These are phyloP conservation scores for Russula sp. DNA, from an alignment of 768 basidiomycete genomes.

Conservation along the genomic window DNA sequence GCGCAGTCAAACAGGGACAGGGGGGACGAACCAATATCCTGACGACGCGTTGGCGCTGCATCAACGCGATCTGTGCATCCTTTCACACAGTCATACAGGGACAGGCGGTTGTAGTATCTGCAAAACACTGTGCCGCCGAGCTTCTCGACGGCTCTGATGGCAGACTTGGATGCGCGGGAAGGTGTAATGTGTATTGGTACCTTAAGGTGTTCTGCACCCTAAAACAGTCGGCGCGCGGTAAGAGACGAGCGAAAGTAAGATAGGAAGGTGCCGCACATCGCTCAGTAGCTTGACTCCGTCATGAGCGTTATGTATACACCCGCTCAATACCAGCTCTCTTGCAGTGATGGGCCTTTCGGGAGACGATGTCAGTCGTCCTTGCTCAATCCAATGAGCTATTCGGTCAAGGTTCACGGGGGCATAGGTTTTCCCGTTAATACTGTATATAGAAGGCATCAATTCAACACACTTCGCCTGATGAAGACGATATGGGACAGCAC, in stretches of 20 bases:
- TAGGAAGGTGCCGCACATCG: conserved; percentile 45
- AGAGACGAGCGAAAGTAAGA: neutral
- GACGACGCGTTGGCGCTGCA: conserved; percentile 80
- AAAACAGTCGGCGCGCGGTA: neutral
- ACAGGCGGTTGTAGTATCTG: conserved; percentile 85
- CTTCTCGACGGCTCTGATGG: conserved; percentile 78
- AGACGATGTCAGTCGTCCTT: conserved; percentile 71
- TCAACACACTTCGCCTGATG: neutral
- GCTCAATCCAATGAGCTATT: conserved; percentile 87
- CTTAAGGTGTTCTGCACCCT: conserved; percentile 66
- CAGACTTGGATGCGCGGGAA: conserved; percentile 80
- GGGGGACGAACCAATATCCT: conserved; percentile 66
- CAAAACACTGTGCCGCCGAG: conserved; percentile 81
- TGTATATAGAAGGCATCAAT: neutral
- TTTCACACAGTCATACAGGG: conserved; percentile 73
- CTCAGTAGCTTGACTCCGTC: conserved; percentile 91
- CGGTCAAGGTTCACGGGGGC: conserved; percentile 83
- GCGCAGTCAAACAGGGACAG: neutral
- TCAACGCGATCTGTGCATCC: conserved; percentile 61
- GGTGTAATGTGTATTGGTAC: conserved; percentile 73
- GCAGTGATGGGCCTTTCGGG: conserved; percentile 85
- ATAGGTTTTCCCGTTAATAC: conserved; percentile 67
- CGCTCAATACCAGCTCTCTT: conserved; percentile 73
- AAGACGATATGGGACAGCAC: conserved; percentile 30
- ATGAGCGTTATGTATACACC: conserved; percentile 81